Conservation (phyloP, 2,329 filamentous ascomycete species). For the Didymella lethalis region DNA sequence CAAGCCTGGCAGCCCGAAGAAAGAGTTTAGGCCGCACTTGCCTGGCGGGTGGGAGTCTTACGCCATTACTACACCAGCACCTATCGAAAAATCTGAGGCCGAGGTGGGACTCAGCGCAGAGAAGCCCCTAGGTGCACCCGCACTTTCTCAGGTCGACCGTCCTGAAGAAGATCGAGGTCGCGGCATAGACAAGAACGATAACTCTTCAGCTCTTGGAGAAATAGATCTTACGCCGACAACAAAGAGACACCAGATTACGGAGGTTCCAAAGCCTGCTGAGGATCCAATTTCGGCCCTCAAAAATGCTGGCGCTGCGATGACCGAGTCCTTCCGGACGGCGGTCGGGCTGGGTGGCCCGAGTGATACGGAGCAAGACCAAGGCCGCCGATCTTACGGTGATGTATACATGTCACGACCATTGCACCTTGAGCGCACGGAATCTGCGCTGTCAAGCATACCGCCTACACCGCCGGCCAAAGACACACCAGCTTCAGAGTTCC, state of each 20-base stretch:
- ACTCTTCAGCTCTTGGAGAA: slow-evolving; percentile 34
- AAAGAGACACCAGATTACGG: slow-evolving; percentile 42
- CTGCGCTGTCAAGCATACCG: slow-evolving; percentile 47
- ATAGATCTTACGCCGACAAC: slow-evolving; percentile 49
- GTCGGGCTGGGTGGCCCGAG: slow-evolving; percentile 41
- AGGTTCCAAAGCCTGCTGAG: slow-evolving; percentile 24
- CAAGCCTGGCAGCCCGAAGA: slow-evolving; percentile 48
- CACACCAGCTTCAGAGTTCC: slow-evolving; percentile 39
- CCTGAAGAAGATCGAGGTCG: slow-evolving; percentile 39
- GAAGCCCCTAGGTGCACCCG: slow-evolving; percentile 18
- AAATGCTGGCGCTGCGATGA: slow-evolving; percentile 58
- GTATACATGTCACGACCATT: slow-evolving; percentile 50
- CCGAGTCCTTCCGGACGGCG: slow-evolving; percentile 54
- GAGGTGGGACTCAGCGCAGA: slow-evolving; percentile 38
- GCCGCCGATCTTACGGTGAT: slow-evolving; percentile 39
- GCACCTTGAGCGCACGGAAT: slow-evolving; percentile 49
- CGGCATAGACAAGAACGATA: slow-evolving; percentile 13
- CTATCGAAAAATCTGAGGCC: slow-evolving; percentile 38
- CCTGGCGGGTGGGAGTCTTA: slow-evolving; percentile 64
- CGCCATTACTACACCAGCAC: slow-evolving; percentile 50
- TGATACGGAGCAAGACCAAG: slow-evolving; percentile 21
- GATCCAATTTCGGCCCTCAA: slow-evolving; percentile 56
- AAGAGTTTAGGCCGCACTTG: slow-evolving; percentile 59
- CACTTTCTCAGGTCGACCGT: slow-evolving; percentile 40
- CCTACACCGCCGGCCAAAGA: slow-evolving; percentile 61